Conservation (phyloP, 768 basidiomycete genomes). For the Termitomyces sp. region DNA sequence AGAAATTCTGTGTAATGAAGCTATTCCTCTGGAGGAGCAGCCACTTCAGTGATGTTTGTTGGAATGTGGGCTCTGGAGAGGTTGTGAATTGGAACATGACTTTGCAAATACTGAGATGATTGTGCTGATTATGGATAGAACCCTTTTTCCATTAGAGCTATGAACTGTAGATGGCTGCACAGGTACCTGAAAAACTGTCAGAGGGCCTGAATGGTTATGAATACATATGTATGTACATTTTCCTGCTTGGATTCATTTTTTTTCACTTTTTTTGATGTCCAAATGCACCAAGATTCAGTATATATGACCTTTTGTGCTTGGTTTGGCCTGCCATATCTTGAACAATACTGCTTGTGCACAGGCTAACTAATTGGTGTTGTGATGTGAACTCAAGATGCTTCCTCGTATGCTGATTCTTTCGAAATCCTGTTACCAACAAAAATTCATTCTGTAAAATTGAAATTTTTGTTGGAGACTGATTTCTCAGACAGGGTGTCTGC, state of each 20-base stretch:
- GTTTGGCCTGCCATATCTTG: not conserved
- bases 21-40: not conserved
- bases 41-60: not conserved
- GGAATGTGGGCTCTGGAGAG: not conserved
- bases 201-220: not conserved
- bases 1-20: not conserved
- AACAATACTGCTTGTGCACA: not conserved
- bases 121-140: too few species aligned
- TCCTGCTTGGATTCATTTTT: not conserved
- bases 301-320: not conserved
- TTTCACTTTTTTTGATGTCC: not conserved
- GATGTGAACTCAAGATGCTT: too few species aligned
- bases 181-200: not conserved
- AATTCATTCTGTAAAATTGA: too few species aligned
- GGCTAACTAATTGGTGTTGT: too few species aligned
- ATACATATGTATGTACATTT: not conserved
- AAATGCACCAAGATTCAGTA: not conserved
- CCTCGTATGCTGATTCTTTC: too few species aligned
- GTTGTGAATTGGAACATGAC: too few species aligned
- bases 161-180: too few species aligned
- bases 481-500: too few species aligned
- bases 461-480: too few species aligned
- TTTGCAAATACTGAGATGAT: too few species aligned
- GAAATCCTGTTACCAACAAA: too few species aligned
- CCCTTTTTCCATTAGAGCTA: too few species aligned